Base-by-base conservation (phyloP, 352 stramenopile species). In the Phytophthora pluvialis region DNA sequence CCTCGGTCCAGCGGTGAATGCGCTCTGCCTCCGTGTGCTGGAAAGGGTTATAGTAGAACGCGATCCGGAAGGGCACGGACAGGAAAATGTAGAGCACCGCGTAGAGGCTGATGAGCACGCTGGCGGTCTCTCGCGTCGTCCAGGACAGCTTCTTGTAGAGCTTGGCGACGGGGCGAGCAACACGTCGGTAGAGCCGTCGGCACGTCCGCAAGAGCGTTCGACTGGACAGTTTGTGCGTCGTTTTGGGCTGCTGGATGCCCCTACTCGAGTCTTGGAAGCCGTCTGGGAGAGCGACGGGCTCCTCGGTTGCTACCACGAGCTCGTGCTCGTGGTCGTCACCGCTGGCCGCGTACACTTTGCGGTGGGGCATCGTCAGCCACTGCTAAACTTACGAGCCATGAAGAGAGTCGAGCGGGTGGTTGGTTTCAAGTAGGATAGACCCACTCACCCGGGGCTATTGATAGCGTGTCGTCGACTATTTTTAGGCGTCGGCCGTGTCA, bases 11-110 rank as follows among this genome's bases (percentile, higher is more conserved):
- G 1, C 33, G 50, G 26, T 65, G 44, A 1, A 54, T 21, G 8
- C 11, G 1, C 21, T 67, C 36, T n/a, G 6, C 9, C 25, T 71
- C 63, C 7, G 9, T 16, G 5, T 57, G 28, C 15, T 54, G 35
- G 36, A 69, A 64, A 2, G 64, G 64, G 18, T 72, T 53, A 10
- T 69, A 72, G 45, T 72, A 72, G 16, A 73, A 73, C 16, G 51
- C 65, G 33, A 73, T 52, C 3, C 65, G 65, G 47, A 73, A 73
- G 0, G 64, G 64, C 21, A 73, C 54, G 7, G 64, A 44, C 3
- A 69, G n/a, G 59, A 69, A 73, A 46, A 69, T 48, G 31, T 73
- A 73, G 13, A 73, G 49, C 21, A 21, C 47, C 0, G 48, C 59
- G 16, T 47, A 60, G 4, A 73, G 52, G n/a, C 60, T 64, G 39